Conservation (phyloP, 495 filamentous ascomycete species). For the Aspergillus egyptiacus region DNA sequence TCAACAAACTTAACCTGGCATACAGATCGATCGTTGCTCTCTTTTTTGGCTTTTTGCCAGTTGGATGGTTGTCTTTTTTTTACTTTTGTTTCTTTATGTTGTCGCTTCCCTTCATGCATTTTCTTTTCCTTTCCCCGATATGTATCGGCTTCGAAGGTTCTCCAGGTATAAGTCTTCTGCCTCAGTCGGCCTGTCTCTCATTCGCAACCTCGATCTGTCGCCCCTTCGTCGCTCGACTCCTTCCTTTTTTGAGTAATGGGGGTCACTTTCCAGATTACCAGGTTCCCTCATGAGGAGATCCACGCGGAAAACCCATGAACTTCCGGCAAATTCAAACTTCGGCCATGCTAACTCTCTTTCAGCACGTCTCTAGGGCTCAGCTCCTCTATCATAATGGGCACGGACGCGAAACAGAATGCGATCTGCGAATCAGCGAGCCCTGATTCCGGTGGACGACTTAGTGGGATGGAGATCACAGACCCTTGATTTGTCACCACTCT, state of each 20-base stretch:
- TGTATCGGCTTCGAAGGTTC: neutral
- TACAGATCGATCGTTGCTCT: conserved; percentile 19
- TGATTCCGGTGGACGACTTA: conserved; percentile 22
- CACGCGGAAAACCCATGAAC: conserved; percentile 19
- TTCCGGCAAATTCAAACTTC: conserved; percentile 27
- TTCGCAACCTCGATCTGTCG: conserved; percentile 1
- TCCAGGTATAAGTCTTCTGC: neutral
- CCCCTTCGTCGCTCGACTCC: neutral
- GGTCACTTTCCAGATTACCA: neutral
- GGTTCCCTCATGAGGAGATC: conserved; percentile 15
- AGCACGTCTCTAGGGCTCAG: conserved; percentile 12
- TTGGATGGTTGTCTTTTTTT: conserved; percentile 1
- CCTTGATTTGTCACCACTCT: conserved; percentile 39
- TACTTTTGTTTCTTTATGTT: conserved; percentile 9
- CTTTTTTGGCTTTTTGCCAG: conserved; percentile 1
- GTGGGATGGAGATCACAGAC: conserved; percentile 22
- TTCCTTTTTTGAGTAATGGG: neutral
- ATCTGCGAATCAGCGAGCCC: conserved; percentile 30
- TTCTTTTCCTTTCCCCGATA: conserved; percentile 6
- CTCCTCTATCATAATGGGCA: conserved; percentile 39
- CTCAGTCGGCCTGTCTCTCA: neutral
- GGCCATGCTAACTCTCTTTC: conserved; percentile 13
- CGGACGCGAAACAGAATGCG: conserved; percentile 23
- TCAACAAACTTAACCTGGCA: conserved; percentile 10
- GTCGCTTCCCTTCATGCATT: neutral